Percentiles rank a stretch among this genome's conserved stretches.
These are phyloP conservation scores for Colletotrichum lupini DNA, from an alignment of 2,329 filamentous ascomycete genomes.

Conservation along the genomic window DNA sequence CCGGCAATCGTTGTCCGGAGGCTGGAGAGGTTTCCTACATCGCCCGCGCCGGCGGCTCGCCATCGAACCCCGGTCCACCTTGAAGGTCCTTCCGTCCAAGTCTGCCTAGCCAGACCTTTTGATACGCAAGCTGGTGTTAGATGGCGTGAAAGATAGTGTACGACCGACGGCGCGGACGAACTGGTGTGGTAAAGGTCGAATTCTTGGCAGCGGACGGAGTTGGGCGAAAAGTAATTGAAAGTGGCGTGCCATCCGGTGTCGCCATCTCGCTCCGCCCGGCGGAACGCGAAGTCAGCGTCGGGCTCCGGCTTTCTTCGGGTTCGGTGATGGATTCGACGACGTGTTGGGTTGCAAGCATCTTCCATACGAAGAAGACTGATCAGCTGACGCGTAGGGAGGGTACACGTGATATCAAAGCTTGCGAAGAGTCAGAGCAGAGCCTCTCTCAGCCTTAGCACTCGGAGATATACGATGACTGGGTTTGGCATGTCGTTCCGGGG, in stretches of 20 bases:
- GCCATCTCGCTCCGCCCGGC: conserved; percentile 32
- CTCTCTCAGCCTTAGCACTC: background rate
- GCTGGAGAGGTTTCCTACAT: background rate
- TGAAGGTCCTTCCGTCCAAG: background rate
- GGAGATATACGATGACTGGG: background rate
- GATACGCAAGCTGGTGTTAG: background rate
- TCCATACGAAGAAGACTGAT: conserved; percentile 7
- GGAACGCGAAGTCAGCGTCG: conserved; percentile 5
- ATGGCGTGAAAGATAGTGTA: background rate
- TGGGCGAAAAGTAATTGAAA: conserved; percentile 19
- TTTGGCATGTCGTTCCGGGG: conserved; percentile 2
- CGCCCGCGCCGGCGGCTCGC: background rate
- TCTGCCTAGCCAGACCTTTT: background rate
- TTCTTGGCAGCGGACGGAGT: conserved; percentile 22
- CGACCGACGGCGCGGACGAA: background rate
- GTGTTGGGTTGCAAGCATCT: background rate
- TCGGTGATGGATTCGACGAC: background rate
- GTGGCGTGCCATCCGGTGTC: conserved; percentile 28
- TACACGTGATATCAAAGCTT: conserved; percentile 33
- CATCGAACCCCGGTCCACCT: background rate
- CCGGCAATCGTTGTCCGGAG: conserved; percentile 4
- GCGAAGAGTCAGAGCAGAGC: background rate
- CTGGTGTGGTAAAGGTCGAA: background rate
- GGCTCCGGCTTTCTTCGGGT: background rate
- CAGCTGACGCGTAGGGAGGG: conserved; percentile 21